Percentiles rank a stretch among this genome's conserved stretches.
Evolutionary conservation across 169 alveolate species (phyloP).

Genomic region (Cryptosporidium sp.): DNA sequence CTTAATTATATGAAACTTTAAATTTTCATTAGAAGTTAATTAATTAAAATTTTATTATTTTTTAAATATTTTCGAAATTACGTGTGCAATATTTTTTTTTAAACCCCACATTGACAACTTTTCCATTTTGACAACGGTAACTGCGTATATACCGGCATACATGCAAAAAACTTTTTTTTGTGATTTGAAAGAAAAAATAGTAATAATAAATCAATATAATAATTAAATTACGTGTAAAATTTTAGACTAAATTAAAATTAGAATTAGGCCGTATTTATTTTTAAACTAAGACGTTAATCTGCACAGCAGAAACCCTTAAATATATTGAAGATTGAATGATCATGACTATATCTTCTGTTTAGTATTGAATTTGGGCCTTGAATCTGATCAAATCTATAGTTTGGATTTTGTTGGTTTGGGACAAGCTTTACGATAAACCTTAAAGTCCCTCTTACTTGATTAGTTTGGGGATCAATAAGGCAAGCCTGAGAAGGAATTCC

Average conservation of each 20-base stretch:
- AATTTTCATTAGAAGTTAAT: neutral
- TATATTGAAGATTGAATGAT: slow-evolving; percentile 36
- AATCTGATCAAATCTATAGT: slow-evolving; percentile 66
- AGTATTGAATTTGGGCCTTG: slow-evolving; percentile 70
- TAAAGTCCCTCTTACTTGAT: slow-evolving; percentile 44
- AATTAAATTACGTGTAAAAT: neutral
- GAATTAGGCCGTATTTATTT: neutral
- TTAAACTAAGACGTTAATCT: neutral
- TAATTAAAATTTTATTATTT: neutral
- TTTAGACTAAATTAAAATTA: neutral
- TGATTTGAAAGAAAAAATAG: neutral
- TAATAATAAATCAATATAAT: neutral
- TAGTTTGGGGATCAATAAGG: slow-evolving; percentile 56
- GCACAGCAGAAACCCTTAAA: slow-evolving; percentile 70
- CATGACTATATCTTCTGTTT: slow-evolving; percentile 34
- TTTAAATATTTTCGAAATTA: neutral
- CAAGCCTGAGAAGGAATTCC: slow-evolving; percentile 60
- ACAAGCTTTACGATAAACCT: slow-evolving; percentile 45
- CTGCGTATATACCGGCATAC: slow-evolving; percentile 1
- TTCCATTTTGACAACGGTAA: slow-evolving; percentile 18
- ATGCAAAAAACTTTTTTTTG: neutral
- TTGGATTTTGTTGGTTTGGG: slow-evolving; percentile 67
- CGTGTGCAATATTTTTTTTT: neutral
- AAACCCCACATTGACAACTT: slow-evolving; percentile 33
- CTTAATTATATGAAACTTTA: neutral